Evolutionary conservation across 2,329 filamentous ascomycete genomes (phyloP).

Genomic region (Fusarium buharicum): DNA sequence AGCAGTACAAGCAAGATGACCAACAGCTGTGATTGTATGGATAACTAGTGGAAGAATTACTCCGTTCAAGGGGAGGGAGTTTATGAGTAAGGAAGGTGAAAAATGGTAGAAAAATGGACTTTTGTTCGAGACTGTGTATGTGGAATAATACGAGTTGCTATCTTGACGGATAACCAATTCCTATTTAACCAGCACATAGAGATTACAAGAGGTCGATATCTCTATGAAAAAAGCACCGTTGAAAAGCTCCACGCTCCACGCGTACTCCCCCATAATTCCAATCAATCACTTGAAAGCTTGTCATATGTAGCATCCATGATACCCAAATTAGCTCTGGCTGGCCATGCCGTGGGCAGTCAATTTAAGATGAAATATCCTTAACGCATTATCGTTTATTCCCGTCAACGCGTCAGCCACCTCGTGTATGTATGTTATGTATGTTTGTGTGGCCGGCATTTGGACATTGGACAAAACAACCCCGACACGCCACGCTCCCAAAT

Average conservation of each 20-base stretch:
- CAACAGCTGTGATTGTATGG: too few species aligned
- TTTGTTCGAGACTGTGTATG: not conserved
- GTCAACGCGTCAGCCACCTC: conserved; percentile 19
- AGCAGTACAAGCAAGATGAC: conserved; percentile 1
- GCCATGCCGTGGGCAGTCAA: not conserved
- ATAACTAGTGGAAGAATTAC: conserved; percentile 5
- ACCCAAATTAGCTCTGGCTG: not conserved
- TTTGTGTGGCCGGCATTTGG: too few species aligned
- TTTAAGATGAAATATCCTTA: not conserved
- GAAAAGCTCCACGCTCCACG: conserved; percentile 17
- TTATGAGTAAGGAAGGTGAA: not conserved
- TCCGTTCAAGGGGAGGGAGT: conserved; percentile 3
- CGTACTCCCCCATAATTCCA: conserved; percentile 31
- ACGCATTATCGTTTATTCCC: conserved; percentile 5
- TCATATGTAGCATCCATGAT: not conserved
- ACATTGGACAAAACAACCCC: conserved; percentile 27
- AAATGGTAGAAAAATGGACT: not conserved
- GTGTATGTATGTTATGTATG: too few species aligned
- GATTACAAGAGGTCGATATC: too few species aligned
- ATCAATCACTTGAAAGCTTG: conserved; percentile 12
- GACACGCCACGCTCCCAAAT: conserved; percentile 29
- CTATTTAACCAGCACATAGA: too few species aligned
- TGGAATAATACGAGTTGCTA: conserved; percentile 2
- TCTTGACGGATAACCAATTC: not conserved
- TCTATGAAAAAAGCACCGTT: too few species aligned